These are phyloP conservation scores for Amanita rimosa DNA, from an alignment of 768 basidiomycete genomes.

Conservation along the genomic window DNA sequence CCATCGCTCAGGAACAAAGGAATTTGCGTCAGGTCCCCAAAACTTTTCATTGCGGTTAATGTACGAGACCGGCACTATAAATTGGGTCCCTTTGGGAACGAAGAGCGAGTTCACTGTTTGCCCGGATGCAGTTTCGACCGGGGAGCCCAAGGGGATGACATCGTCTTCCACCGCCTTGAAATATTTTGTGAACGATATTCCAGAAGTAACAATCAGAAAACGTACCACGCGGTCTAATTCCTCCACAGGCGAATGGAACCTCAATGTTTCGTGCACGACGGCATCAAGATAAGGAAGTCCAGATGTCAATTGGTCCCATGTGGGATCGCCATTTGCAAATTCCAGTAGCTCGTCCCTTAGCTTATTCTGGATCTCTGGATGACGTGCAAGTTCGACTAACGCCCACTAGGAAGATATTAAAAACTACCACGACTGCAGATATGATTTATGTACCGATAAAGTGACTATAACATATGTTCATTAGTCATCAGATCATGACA, in stretches of 20 bases:
- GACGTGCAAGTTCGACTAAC: conserved; percentile 13
- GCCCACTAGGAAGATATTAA: conserved; percentile 11
- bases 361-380: conserved; percentile 10
- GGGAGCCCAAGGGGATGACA: conserved; percentile 23
- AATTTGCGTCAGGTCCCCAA: conserved; percentile 33
- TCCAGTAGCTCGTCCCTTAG: conserved; percentile 12
- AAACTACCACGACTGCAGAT: too few species aligned
- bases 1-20: conserved; percentile 35
- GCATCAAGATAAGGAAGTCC: conserved; percentile 33
- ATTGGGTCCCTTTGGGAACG: conserved; percentile 23
- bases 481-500: neutral
- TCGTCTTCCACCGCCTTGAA: conserved; percentile 25
- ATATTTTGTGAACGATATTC: neutral
- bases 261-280: conserved; percentile 25
- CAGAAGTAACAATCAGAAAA: neutral
- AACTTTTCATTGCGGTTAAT: conserved; percentile 27
- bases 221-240: conserved; percentile 22
- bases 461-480: neutral
- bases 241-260: conserved; percentile 24
- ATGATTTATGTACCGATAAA: neutral
- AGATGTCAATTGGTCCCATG: conserved; percentile 29
- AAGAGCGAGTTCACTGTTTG: conserved; percentile 18
- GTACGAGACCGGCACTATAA: conserved; percentile 24
- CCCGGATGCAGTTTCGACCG: conserved; percentile 18
- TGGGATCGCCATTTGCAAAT: conserved; percentile 17